Evolutionary conservation across 1,284 basidiomycete species (phyloP), one percentile per base, ranked within the genome.

Genomic region (Trametes polyzona): DNA sequence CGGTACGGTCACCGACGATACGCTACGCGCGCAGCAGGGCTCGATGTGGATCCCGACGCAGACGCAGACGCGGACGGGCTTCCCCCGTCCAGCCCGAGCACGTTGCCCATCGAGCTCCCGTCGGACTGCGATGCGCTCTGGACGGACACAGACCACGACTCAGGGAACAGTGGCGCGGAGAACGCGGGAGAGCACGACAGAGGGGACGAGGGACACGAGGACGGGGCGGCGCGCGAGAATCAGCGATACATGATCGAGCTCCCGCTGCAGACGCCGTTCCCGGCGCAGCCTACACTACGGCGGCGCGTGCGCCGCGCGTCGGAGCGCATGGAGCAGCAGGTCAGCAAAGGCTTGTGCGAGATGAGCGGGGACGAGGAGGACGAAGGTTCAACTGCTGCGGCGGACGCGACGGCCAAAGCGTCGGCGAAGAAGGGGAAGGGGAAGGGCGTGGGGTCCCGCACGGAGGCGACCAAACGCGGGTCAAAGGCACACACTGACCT

Each of bases 261-360:
- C 42, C 67, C 61, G 49, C 41, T 58, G 51, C 57, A 55, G 50
- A 72, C 71, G 40, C 71, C 71, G 32, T 69, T 62, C 50, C 70
- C 69, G 16, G 57, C 62, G 46, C 64, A 67, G 44, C 65, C 69
- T 14, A 53, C 62, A 19, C 61, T 57, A n/a, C 62, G 64, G 35
- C 61, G 64, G 52, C 65, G 73, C 36, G 67, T 73, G 17, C 65
- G 64, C 50, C 62, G 69, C 4, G 67, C 65, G 26, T 59, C 63
- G 42, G 55, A 64, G 30, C 55, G 68, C 11, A 59, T 75, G 30
- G 65, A 65, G 58, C 63, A 65, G 39, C 62, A 72, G 40, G 67
- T 67, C 51, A 61, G 61, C 48, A 67, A 59, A 29, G 71, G 68
- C 10, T 36, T 73, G 54, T 56, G 58, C 42, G 68, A 67, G 40